Percentiles rank a stretch among this genome's conserved stretches.
Evolutionary conservation across 257 asterid species (phyloP).

Genomic region (Jasminum sambac): DNA sequence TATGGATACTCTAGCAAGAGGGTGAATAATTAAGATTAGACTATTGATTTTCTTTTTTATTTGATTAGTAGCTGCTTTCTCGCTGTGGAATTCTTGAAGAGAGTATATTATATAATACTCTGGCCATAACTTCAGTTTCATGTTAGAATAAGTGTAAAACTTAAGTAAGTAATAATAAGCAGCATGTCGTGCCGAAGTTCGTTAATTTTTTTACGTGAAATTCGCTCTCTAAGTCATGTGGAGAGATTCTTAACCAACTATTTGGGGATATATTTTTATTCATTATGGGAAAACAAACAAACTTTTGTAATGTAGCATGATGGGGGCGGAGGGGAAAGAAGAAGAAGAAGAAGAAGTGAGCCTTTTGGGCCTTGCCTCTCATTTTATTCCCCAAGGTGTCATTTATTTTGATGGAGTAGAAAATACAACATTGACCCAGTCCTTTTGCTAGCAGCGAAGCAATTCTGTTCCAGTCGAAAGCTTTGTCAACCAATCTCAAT

Average conservation of each 20-base stretch:
- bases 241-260: constrained; percentile 10
- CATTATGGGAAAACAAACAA: background rate
- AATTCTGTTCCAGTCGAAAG: constrained; percentile 57
- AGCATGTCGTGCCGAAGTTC: background rate
- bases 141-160: background rate
- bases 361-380: background rate
- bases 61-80: background rate
- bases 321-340: too few relatives aligned
- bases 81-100: background rate
- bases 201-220: background rate
- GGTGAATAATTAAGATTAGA: background rate
- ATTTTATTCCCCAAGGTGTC: background rate
- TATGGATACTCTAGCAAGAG: background rate
- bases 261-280: background rate
- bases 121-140: background rate
- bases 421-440: constrained; percentile 18
- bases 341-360: background rate
- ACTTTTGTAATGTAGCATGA: background rate
- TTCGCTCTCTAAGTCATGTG: constrained; percentile 2
- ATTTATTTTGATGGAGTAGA: background rate
- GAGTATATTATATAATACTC: background rate
- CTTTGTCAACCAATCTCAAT: constrained; percentile 54
- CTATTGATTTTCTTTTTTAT: background rate
- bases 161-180: background rate
- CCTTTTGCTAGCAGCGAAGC: constrained; percentile 47